A percentile compares a stretch with the other conserved stretches of the same genome.
These are phyloP conservation scores for Periconia sp. DNA, from an alignment of 2,329 filamentous ascomycete genomes.

Conservation along the genomic window DNA sequence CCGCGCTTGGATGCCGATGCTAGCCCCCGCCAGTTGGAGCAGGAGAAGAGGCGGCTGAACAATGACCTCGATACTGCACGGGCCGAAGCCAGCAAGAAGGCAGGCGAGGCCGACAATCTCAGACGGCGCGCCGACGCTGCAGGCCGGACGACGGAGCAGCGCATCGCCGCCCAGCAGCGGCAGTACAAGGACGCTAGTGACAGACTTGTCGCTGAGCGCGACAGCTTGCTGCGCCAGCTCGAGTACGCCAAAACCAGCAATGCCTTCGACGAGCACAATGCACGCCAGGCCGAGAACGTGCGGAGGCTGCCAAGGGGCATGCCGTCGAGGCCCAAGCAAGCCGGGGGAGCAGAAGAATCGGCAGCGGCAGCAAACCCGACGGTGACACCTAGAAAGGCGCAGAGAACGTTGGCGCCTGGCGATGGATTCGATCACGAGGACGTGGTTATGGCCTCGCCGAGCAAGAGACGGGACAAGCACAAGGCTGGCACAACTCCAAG, in stretches of 20 bases:
- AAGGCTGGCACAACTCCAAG: slow-evolving; percentile 68
- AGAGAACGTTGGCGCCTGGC: slow-evolving; percentile 64
- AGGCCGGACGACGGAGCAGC: slow-evolving; percentile 66
- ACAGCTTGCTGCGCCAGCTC: slow-evolving; percentile 69
- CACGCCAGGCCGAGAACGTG: slow-evolving; percentile 61
- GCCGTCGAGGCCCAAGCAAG: slow-evolving; percentile 31
- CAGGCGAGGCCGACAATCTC: slow-evolving; percentile 77
- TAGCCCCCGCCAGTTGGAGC: slow-evolving; percentile 48
- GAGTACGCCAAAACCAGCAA: slow-evolving; percentile 72
- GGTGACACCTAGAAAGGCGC: slow-evolving; percentile 66
- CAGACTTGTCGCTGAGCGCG: slow-evolving; percentile 68
- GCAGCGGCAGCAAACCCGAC: slow-evolving; percentile 35
- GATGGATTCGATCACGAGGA: slow-evolving; percentile 80
- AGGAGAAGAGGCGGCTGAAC: slow-evolving; percentile 41
- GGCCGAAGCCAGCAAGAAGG: slow-evolving; percentile 64
- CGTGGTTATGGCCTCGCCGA: slow-evolving; percentile 62
- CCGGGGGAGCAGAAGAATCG: too few relatives aligned
- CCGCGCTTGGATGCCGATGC: slow-evolving; percentile 3
- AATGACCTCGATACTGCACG: slow-evolving; percentile 43
- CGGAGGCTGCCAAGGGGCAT: slow-evolving; percentile 47
- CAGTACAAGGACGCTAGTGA: slow-evolving; percentile 68
- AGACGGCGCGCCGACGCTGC: slow-evolving; percentile 71
- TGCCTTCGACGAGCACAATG: slow-evolving; percentile 75
- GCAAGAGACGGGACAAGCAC: slow-evolving; percentile 53
- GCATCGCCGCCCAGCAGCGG: slow-evolving; percentile 67